A percentile compares a stretch with the other conserved stretches of the same genome.
Conservation (phyloP, 2,329 filamentous ascomycete genomes). For the Claviceps arundinis region DNA sequence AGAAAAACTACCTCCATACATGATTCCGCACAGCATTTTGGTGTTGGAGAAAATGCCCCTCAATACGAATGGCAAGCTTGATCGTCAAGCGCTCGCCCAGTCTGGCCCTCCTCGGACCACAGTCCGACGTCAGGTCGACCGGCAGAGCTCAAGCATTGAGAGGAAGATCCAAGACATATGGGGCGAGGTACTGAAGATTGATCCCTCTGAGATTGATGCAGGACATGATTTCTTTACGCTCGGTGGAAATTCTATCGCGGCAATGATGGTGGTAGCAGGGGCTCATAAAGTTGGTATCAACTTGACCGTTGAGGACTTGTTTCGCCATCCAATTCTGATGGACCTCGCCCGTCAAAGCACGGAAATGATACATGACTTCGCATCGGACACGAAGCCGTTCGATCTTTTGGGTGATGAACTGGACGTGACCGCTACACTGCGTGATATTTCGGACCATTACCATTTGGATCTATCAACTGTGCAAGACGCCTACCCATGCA, state of each 20-base stretch:
- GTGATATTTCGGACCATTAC: neutral
- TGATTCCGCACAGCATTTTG: neutral
- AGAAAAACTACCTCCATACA: neutral
- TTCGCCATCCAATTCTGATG: neutral
- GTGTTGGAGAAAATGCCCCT: neutral
- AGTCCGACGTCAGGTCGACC: neutral
- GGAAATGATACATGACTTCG: neutral
- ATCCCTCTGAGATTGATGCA: neutral
- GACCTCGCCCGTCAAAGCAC: neutral
- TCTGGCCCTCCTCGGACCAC: neutral
- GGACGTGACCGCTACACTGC: neutral
- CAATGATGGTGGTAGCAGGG: neutral
- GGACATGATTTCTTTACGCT: neutral
- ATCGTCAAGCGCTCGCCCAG: neutral
- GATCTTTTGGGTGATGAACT: neutral
- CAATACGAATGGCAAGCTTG: neutral
- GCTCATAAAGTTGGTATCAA: neutral
- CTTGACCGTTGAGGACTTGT: neutral
- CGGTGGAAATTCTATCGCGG: neutral
- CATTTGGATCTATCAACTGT: neutral
- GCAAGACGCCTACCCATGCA: constrained; percentile 16
- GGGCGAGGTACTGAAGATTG: neutral
- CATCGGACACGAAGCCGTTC: neutral
- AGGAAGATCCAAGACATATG: neutral
- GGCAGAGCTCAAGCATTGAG: neutral